These are phyloP conservation scores for Atalantia buxifolia DNA, from an alignment of 345 rosid species.

Conservation along the genomic window DNA sequence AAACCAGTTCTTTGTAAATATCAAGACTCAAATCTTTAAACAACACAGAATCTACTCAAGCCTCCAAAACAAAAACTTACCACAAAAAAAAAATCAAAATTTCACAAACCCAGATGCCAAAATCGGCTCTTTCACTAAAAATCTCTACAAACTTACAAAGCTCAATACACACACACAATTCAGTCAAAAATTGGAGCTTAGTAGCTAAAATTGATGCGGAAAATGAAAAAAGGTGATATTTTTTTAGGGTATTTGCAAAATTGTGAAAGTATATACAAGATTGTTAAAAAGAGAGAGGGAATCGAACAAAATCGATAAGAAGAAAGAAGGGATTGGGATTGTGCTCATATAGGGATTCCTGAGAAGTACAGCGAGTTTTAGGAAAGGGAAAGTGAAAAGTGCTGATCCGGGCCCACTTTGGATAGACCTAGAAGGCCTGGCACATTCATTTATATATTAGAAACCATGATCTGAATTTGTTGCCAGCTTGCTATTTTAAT, in stretches of 20 bases:
- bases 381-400: conserved; percentile 20
- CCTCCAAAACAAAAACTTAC: conserved; percentile 4
- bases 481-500: not conserved
- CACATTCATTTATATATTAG: not conserved
- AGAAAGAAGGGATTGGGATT: not conserved
- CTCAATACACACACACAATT: too few relatives aligned
- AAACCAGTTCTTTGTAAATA: not conserved
- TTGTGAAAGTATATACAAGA: not conserved
- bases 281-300: not conserved
- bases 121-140: not conserved
- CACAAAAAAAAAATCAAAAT: not conserved
- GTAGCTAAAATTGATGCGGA: not conserved
- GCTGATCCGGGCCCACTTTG: conserved; percentile 23
- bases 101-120: conserved; percentile 6
- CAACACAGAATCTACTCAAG: not conserved
- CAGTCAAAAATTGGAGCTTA: not conserved
- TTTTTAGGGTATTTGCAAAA: not conserved
- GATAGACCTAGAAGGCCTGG: conserved; percentile 18
- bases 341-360: conserved; percentile 8
- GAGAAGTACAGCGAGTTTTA: not conserved
- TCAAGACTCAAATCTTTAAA: not conserved
- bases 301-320: not conserved
- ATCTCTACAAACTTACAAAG: not conserved
- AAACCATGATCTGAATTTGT: not conserved
- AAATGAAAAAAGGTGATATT: not conserved